Conservation (phyloP, 1,284 basidiomycete genomes). For the Boletellus dicymbophilus region DNA sequence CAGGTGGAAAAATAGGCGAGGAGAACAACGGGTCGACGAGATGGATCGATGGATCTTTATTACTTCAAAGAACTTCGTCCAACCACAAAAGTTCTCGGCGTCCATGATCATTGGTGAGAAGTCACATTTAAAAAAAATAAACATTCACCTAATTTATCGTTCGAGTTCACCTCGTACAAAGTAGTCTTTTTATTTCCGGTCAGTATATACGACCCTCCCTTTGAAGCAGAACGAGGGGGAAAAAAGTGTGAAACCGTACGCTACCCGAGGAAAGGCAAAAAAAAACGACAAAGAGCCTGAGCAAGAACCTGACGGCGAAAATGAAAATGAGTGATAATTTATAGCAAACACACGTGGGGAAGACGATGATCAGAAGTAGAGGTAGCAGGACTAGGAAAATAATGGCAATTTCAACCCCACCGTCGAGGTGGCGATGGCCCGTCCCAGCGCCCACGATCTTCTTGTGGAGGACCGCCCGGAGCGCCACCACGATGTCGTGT, state of each 20-base stretch:
- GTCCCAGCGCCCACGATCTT: conserved; percentile 33
- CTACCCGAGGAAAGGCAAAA: conserved; percentile 6
- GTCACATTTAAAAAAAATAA: no score
- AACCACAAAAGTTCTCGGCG: no score
- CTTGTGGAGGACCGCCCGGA: conserved; percentile 12
- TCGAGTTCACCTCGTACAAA: conserved; percentile 1
- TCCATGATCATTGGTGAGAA: no score
- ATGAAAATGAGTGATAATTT: conserved; percentile 28
- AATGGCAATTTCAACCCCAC: conserved; percentile 20
- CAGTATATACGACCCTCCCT: no score
- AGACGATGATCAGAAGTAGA: not conserved
- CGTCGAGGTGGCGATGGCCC: conserved; percentile 29
- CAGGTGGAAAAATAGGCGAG: no score
- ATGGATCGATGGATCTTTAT: no score
- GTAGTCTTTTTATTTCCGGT: conserved; percentile 3
- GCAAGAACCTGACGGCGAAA: no score
- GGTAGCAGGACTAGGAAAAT: not conserved
- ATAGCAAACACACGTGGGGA: conserved; percentile 2
- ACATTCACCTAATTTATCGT: conserved; percentile 1
- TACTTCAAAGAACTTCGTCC: no score
- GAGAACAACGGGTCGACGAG: no score
- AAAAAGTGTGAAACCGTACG: not conserved
- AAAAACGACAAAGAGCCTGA: not conserved
- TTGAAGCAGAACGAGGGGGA: conserved; percentile 1
- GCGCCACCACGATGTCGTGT: conserved; percentile 35